A percentile compares a stretch with the other conserved stretches of the same genome.
phyloP scores from a whole-genome alignment of 805 yeast genomes.

The Kodamaea jinghongensis region DNA sequence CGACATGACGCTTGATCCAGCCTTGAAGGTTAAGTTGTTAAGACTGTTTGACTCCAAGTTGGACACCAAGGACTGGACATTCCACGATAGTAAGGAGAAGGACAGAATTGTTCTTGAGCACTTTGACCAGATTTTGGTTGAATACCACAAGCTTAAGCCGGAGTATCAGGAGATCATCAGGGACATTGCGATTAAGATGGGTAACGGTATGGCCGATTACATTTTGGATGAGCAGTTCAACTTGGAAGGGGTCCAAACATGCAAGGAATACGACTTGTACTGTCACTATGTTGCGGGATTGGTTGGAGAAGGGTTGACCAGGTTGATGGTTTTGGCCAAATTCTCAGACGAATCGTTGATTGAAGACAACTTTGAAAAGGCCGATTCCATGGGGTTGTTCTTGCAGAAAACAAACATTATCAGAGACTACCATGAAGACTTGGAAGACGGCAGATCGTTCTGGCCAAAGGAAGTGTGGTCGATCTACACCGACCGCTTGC shows the following conservation, averaged over 20 bases:
- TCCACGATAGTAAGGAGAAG: slow-evolving; percentile 70
- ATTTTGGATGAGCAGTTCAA: slow-evolving; percentile 75
- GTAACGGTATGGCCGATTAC: slow-evolving; percentile 97
- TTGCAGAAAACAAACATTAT: slow-evolving; percentile 95
- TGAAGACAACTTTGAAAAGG: slow-evolving; percentile 52
- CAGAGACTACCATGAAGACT: slow-evolving; percentile 90
- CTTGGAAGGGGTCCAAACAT: slow-evolving; percentile 71
- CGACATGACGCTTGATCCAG: slow-evolving; percentile 81
- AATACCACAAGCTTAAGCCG: slow-evolving; percentile 70
- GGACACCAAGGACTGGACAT: slow-evolving; percentile 72
- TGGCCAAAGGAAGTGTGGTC: slow-evolving; percentile 97
- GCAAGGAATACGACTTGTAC: slow-evolving; percentile 82
- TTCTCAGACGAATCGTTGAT: slow-evolving; percentile 57
- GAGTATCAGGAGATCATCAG: slow-evolving; percentile 75
- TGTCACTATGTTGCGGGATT: slow-evolving; percentile 98
- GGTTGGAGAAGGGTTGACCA: slow-evolving; percentile 94
- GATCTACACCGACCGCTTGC: slow-evolving; percentile 64
- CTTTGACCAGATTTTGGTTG: slow-evolving; percentile 65
- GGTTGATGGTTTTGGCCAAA: slow-evolving; percentile 70
- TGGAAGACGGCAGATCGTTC: slow-evolving; percentile 87
- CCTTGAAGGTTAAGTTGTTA: slow-evolving; percentile 70
- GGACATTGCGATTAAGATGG: slow-evolving; percentile 83
- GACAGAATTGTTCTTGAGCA: slow-evolving; percentile 81
- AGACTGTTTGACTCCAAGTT: slow-evolving; percentile 66
- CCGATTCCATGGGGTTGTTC: slow-evolving; percentile 90